phyloP scores from a whole-genome alignment of 2,329 filamentous ascomycete genomes.

The Aspergillus quadrilineatus region DNA sequence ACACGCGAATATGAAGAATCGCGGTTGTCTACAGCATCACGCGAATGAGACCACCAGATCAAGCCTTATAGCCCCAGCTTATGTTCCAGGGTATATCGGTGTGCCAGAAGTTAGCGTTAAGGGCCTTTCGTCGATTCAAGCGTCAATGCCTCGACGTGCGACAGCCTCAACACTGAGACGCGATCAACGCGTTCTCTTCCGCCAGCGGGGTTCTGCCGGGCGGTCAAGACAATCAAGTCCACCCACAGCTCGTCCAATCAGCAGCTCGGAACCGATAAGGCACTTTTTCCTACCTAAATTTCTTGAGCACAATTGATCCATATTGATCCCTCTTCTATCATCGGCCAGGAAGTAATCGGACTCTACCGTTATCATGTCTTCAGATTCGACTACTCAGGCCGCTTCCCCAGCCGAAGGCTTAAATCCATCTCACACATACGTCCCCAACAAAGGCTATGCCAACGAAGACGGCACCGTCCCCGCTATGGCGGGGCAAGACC shows the following conservation, averaged over 20 bases:
- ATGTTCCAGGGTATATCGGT: not conserved
- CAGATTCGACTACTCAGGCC: conserved; percentile 20
- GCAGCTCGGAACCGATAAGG: conserved; percentile 19
- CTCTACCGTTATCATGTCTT: conserved; percentile 26
- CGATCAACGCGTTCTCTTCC: conserved; percentile 20
- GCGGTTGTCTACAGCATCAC: conserved; percentile 31
- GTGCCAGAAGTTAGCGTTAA: not conserved
- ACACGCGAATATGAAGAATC: conserved; percentile 29
- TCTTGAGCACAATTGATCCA: conserved; percentile 5
- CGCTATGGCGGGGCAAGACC: conserved; percentile 33
- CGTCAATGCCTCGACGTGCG: conserved; percentile 14
- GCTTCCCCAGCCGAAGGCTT: conserved; percentile 46
- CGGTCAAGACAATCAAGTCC: conserved; percentile 27
- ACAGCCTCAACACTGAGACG: conserved; percentile 5
- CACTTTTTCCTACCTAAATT: conserved; percentile 21
- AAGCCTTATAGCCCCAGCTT: not conserved
- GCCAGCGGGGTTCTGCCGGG: conserved; percentile 41
- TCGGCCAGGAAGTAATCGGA: conserved; percentile 19
- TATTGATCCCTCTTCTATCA: not conserved
- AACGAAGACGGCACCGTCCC: conserved; percentile 37
- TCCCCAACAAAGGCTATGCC: conserved; percentile 51
- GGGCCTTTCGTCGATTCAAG: not conserved
- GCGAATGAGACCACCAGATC: conserved; percentile 19
- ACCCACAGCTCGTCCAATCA: conserved; percentile 17
- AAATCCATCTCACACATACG: conserved; percentile 48